A percentile compares a stretch with the other conserved stretches of the same genome.
Conservation (phyloP, 2,329 filamentous ascomycete genomes). For the Boeremia exigua region DNA sequence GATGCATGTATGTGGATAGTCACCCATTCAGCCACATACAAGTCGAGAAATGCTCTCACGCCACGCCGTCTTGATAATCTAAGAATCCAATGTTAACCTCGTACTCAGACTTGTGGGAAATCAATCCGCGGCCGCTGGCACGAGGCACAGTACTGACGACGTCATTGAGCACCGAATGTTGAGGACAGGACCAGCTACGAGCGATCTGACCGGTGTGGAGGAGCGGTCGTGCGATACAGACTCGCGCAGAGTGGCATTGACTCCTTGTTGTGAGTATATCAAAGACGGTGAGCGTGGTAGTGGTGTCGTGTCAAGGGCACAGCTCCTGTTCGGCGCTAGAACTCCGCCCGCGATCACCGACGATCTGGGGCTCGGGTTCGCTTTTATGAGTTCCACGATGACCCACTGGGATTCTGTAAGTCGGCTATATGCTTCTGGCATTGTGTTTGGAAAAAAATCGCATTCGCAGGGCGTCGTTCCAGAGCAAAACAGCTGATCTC, state of each 20-base stretch:
- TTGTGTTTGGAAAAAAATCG: background rate
- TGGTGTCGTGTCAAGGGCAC: background rate
- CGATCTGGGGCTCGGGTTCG: slow-evolving; percentile 8
- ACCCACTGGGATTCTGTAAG: slow-evolving; percentile 3
- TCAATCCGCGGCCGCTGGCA: background rate
- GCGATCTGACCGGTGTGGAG: background rate
- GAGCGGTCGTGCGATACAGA: background rate
- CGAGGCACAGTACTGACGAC: background rate
- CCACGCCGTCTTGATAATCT: background rate
- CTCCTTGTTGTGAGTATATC: background rate
- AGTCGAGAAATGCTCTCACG: background rate
- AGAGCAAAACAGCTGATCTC: background rate
- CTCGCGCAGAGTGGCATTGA: background rate
- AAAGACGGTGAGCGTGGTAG: background rate
- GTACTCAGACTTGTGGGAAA: background rate
- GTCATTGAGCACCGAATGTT: background rate
- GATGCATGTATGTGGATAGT: background rate
- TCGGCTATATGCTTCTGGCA: slow-evolving; percentile 16
- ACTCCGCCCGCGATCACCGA: background rate
- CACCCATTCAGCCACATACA: background rate
- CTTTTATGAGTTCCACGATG: background rate
- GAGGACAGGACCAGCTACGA: background rate
- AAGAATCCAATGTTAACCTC: background rate
- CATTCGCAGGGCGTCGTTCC: background rate
- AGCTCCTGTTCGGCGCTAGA: slow-evolving; percentile 4